phyloP scores from a whole-genome alignment of 768 basidiomycete species.

The Tremella yokohamensis region DNA sequence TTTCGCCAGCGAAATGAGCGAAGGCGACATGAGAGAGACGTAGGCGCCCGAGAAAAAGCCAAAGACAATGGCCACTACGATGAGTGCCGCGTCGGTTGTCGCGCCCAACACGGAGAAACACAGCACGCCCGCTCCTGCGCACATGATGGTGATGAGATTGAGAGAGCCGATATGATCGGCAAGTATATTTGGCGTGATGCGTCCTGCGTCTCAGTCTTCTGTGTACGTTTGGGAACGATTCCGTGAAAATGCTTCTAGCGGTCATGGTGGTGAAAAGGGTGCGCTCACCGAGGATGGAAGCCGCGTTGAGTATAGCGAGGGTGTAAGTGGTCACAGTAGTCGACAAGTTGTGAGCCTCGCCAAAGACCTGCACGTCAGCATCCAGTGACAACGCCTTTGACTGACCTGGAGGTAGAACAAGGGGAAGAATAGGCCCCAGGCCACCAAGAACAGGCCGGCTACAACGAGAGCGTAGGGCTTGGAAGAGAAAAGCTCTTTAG shows the following conservation, averaged over 20 bases:
- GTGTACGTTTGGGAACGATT: too few species aligned
- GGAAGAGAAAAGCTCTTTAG: constrained; percentile 16
- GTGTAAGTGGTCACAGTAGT: constrained; percentile 24
- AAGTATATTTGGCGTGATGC: constrained; percentile 27
- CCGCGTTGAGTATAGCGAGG: constrained; percentile 32
- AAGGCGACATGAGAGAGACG: constrained; percentile 34
- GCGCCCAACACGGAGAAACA: constrained; percentile 34
- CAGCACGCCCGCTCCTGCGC: constrained; percentile 24
- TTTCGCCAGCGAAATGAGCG: constrained; percentile 34
- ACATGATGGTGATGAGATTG: constrained; percentile 26
- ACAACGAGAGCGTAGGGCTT: constrained; percentile 18
- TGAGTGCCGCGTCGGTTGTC: constrained; percentile 30
- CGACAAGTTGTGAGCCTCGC: constrained; percentile 14
- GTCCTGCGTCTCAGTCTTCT: constrained; percentile 11
- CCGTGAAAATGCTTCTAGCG: too few species aligned
- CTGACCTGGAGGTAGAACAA: constrained; percentile 33
- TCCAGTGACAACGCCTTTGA: background rate
- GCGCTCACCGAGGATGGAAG: constrained; percentile 19
- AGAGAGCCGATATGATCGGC: constrained; percentile 28
- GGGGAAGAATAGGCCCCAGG: constrained; percentile 34
- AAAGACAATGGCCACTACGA: constrained; percentile 37
- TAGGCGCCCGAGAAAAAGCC: constrained; percentile 45
- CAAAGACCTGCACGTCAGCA: constrained; percentile 20
- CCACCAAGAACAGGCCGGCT: constrained; percentile 18
- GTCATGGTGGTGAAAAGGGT: too few species aligned